Conservation (phyloP, 2,329 filamentous ascomycete genomes). For the Neocucurbitaria cava region DNA sequence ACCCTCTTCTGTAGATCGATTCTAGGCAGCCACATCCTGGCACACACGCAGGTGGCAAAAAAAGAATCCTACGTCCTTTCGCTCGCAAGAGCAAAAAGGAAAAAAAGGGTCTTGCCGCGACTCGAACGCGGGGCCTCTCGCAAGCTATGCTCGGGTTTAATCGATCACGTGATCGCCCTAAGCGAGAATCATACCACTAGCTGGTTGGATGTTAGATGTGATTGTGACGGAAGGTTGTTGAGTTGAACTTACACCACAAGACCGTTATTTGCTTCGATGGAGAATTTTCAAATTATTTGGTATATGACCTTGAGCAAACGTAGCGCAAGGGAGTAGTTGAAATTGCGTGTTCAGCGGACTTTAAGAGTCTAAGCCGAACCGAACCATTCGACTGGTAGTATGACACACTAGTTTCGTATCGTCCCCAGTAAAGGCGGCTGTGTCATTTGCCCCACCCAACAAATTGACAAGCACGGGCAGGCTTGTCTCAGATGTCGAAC, state of each 20-base stretch:
- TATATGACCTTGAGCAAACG: neutral
- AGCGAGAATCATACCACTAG: slow-evolving; percentile 5
- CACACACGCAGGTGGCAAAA: neutral
- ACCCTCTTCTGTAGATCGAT: neutral
- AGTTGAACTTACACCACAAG: slow-evolving; percentile 15
- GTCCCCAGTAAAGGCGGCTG: no score
- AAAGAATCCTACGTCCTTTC: no score
- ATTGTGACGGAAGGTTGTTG: neutral
- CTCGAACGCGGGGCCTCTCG: slow-evolving; percentile 4
- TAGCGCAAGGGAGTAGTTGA: neutral
- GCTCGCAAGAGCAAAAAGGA: no score
- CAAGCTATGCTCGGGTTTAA: neutral
- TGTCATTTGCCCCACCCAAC: no score
- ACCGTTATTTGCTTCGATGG: slow-evolving; percentile 5
- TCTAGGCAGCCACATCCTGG: neutral
- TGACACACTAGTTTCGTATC: no score
- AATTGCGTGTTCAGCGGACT: no score
- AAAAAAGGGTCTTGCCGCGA: slow-evolving; percentile 2
- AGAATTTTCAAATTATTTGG: neutral
- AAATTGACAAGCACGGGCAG: no score
- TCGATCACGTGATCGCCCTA: neutral
- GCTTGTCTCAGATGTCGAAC: no score
- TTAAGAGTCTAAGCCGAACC: no score
- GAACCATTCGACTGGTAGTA: no score
- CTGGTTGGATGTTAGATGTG: neutral